Percentiles rank a stretch among this genome's conserved stretches.
These are phyloP conservation scores for Trichosporon ovoides DNA, from an alignment of 1,284 basidiomycete genomes.

Conservation along the genomic window DNA sequence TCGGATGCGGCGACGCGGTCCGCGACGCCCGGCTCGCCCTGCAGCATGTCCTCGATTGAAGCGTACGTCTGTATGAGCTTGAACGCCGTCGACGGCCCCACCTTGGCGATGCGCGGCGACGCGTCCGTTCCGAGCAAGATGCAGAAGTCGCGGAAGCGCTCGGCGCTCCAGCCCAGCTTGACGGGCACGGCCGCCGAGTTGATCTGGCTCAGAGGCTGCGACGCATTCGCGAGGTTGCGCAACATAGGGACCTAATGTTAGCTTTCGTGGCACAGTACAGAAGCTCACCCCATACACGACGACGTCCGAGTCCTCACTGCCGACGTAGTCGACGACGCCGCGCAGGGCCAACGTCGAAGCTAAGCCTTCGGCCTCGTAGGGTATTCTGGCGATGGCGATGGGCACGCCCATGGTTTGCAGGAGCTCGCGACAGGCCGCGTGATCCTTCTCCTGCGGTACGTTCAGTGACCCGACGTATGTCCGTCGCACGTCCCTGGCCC, in stretches of 20 bases:
- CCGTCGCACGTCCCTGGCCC: slow-evolving; percentile 16
- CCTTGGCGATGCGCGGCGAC: slow-evolving; percentile 67
- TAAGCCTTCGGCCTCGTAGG: slow-evolving; percentile 75
- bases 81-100: slow-evolving; percentile 69
- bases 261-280: neutral
- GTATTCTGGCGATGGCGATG: slow-evolving; percentile 60
- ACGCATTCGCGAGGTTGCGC: slow-evolving; percentile 62
- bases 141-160: slow-evolving; percentile 69
- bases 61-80: slow-evolving; percentile 64
- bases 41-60: slow-evolving; percentile 66
- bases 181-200: slow-evolving; percentile 61
- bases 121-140: slow-evolving; percentile 85
- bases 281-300: slow-evolving; percentile 40
- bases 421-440: slow-evolving; percentile 48
- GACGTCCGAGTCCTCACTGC: slow-evolving; percentile 70
- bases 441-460: slow-evolving; percentile 33
- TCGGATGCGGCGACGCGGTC: slow-evolving; percentile 20
- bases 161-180: slow-evolving; percentile 55
- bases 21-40: slow-evolving; percentile 28
- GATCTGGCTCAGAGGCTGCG: slow-evolving; percentile 59
- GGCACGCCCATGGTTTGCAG: slow-evolving; percentile 70
- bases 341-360: slow-evolving; percentile 66
- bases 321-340: slow-evolving; percentile 74
- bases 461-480: slow-evolving; percentile 34
- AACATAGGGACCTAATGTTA: slow-evolving; percentile 62